Percentiles rank a stretch among this genome's conserved stretches.
Evolutionary conservation across 768 basidiomycete genomes (phyloP).

Genomic region (Termitomyces sp.): DNA sequence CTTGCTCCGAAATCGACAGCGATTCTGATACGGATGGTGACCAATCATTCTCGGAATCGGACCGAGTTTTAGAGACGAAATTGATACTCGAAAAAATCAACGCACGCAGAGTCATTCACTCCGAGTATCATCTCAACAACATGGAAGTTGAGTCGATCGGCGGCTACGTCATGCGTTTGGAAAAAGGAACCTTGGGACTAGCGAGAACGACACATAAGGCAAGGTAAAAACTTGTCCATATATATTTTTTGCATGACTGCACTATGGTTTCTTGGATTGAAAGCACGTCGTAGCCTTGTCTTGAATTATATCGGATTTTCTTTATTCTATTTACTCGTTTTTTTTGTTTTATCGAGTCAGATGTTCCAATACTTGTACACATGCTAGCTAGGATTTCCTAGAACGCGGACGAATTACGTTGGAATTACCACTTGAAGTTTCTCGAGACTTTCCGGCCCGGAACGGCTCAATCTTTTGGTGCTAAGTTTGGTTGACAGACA

Average conservation of each 20-base stretch:
- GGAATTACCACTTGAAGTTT: neutral
- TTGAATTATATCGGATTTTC: neutral
- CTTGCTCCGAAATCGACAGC: conserved; percentile 9
- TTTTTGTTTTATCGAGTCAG: neutral
- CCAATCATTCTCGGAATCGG: conserved; percentile 29
- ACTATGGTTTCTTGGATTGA: no score
- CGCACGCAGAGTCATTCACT: conserved; percentile 64
- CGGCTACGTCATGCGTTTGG: conserved; percentile 57
- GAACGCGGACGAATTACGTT: neutral
- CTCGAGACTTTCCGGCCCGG: neutral
- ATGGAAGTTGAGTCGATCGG: conserved; percentile 62
- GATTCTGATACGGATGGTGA: conserved; percentile 16
- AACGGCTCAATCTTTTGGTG: neutral
- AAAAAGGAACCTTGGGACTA: conserved; percentile 56
- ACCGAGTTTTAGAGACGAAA: conserved; percentile 38
- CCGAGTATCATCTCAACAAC: conserved; percentile 66
- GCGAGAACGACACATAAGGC: conserved; percentile 12
- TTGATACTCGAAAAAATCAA: conserved; percentile 68
- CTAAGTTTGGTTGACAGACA: no score
- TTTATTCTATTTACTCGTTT: neutral
- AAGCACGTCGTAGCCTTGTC: neutral
- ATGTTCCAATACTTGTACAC: neutral
- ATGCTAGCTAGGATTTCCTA: neutral
- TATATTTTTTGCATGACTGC: neutral
- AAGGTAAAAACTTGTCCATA: neutral